phyloP scores from a whole-genome alignment of 495 filamentous ascomycete genomes.

The Annulohypoxylon maeteangense region DNA sequence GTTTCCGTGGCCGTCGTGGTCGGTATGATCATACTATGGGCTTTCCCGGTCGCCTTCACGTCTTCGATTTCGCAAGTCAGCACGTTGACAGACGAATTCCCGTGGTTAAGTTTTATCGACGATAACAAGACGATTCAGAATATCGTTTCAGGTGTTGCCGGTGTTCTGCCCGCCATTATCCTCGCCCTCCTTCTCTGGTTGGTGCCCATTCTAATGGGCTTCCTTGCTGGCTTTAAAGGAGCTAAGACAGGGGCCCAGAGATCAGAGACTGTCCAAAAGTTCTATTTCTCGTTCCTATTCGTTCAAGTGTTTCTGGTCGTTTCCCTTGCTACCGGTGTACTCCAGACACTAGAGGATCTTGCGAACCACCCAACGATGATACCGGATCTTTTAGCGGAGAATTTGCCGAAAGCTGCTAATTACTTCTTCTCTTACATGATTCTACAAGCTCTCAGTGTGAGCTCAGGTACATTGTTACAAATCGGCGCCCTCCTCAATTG shows the following conservation, averaged over 20 bases:
- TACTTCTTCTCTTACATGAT: constrained; percentile 99
- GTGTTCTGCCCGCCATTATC: constrained; percentile 83
- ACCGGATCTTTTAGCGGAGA: constrained; percentile 77
- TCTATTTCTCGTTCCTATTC: constrained; percentile 95
- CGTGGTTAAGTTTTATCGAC: constrained; percentile 77
- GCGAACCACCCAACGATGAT: constrained; percentile 66
- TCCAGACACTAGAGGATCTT: constrained; percentile 71
- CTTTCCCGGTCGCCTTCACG: constrained; percentile 89
- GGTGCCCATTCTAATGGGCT: constrained; percentile 76
- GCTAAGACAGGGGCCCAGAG: constrained; percentile 82
- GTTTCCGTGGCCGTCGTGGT: constrained; percentile 72
- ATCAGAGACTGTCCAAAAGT: constrained; percentile 85
- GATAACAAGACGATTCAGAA: constrained; percentile 64
- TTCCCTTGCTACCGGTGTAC: constrained; percentile 83
- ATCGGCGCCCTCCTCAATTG: constrained; percentile 78
- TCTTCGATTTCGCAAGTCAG: constrained; percentile 80
- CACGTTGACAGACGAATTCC: constrained; percentile 69
- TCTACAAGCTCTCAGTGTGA: constrained; percentile 89
- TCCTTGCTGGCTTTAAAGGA: constrained; percentile 80
- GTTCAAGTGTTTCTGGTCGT: constrained; percentile 95
- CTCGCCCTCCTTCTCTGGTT: constrained; percentile 82
- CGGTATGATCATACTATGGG: constrained; percentile 89
- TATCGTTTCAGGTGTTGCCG: constrained; percentile 79
- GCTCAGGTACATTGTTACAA: constrained; percentile 91
- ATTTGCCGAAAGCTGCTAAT: constrained; percentile 88